phyloP scores from a whole-genome alignment of 345 rosid genomes.

The Psidium friedrichsthalianum region DNA sequence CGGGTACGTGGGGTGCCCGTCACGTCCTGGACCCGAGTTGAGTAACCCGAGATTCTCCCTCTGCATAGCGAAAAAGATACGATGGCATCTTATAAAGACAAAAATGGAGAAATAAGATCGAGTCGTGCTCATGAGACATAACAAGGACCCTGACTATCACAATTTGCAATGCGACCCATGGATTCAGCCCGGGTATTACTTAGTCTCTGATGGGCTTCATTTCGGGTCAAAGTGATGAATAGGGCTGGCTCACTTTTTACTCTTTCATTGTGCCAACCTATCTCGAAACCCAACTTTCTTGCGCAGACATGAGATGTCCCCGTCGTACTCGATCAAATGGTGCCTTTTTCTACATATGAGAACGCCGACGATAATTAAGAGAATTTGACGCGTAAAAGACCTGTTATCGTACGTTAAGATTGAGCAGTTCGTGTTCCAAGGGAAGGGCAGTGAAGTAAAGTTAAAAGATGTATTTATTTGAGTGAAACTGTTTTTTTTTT shows the following conservation, averaged over 20 bases:
- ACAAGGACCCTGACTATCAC: neutral
- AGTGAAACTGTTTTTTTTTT: too few relatives aligned
- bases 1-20: neutral
- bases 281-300: neutral
- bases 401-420: neutral
- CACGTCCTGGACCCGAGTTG: neutral
- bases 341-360: neutral
- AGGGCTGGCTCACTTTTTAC: neutral
- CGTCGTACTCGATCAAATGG: neutral
- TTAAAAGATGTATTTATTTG: neutral
- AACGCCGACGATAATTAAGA: neutral
- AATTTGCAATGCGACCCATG: neutral
- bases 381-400: neutral
- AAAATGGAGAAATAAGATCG: neutral
- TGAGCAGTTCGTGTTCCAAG: neutral
- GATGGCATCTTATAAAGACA: neutral
- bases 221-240: neutral
- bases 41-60: neutral
- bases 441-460: neutral
- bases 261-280: neutral
- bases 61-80: neutral
- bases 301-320: neutral
- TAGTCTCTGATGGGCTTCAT: neutral
- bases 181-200: neutral
- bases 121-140: neutral